Evolutionary conservation across 83 land plant genomes (phyloP), one percentile per base, ranked within the genome.

Genomic region (Isoetes engelmannii): DNA sequence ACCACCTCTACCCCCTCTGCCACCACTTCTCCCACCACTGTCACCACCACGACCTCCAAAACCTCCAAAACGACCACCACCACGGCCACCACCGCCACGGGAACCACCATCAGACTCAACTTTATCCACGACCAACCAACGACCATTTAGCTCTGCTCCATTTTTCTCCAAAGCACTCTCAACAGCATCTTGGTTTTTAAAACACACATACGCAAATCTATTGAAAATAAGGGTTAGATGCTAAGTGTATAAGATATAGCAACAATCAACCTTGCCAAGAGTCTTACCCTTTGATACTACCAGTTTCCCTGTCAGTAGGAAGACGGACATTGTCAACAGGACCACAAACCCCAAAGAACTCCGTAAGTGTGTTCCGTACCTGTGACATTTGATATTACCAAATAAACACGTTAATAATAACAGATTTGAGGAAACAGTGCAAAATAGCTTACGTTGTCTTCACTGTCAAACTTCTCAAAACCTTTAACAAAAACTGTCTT

Each of bases 401-500:
- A 28, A 28, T 28, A 28, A 37, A 9, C n/a, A 0, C 10, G 5
- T 5, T 0, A 7, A 51, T 12, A 51, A 51, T 1, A 10, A 51
- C 12, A 51, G 15, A 51, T 51, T 0, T 3, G 54, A 12, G 15
- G 3, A n/a, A 12, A 10, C 15, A 51, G 3, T 15, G n/a, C 12
- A n/a, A 51, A 10, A 12, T 1, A 0, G 54, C 66, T 47, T 47
- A 67, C 69, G 20, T 54, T 6, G 61, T 67, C 69, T 48, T 67
- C 69, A 13, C 20, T 37, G 21, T 67, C 45, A 15, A 17, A 67
- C 69, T 67, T 67, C 7, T 67, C 69, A 53, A 67, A 67, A 18
- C 69, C 69, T 15, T 58, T 56, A n/a, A 67, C 60, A 67, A 47
- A 67, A 12, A 49, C 69, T 17, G 69, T 67, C 69, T 67, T 67